These are phyloP conservation scores for Rhizoclosmatium sp. DNA, from an alignment of 192 early-diverging fungal genomes.

Conservation along the genomic window DNA sequence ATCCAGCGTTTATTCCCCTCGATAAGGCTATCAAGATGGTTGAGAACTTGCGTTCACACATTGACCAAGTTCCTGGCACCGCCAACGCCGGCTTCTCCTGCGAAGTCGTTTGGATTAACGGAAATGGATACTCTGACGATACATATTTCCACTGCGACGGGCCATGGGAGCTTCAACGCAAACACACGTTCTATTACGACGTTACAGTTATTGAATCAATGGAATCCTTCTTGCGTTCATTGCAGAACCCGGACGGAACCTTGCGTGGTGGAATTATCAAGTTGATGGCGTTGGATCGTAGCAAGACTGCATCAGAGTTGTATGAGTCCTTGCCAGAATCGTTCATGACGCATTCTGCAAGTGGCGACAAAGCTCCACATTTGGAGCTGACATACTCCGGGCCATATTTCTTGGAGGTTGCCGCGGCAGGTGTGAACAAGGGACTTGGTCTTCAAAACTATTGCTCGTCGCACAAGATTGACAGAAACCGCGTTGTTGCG, in stretches of 20 bases:
- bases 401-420: conserved; percentile 7
- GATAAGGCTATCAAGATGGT: conserved; percentile 5
- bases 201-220: not conserved
- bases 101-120: conserved; percentile 29
- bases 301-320: not conserved
- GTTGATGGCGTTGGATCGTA: conserved; percentile 16
- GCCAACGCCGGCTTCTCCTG: conserved; percentile 15
- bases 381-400: conserved; percentile 1
- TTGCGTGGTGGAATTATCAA: conserved; percentile 22
- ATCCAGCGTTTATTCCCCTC: not conserved
- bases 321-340: conserved; percentile 19
- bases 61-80: not conserved
- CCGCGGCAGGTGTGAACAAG: conserved; percentile 23
- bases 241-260: not conserved
- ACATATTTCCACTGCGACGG: conserved; percentile 15
- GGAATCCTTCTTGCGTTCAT: conserved; percentile 6
- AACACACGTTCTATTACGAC: conserved; percentile 16
- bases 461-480: conserved; percentile 3
- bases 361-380: not conserved
- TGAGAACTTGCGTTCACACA: not conserved
- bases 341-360: not conserved
- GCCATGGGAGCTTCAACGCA: conserved; percentile 8
- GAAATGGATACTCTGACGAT: conserved; percentile 3
- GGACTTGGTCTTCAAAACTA: conserved; percentile 7
- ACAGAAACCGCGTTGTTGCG: conserved; percentile 16